A percentile compares a stretch with the other conserved stretches of the same genome.
Evolutionary conservation across 2,329 filamentous ascomycete species (phyloP).

Genomic region (Pseudogymnoascus sp.): DNA sequence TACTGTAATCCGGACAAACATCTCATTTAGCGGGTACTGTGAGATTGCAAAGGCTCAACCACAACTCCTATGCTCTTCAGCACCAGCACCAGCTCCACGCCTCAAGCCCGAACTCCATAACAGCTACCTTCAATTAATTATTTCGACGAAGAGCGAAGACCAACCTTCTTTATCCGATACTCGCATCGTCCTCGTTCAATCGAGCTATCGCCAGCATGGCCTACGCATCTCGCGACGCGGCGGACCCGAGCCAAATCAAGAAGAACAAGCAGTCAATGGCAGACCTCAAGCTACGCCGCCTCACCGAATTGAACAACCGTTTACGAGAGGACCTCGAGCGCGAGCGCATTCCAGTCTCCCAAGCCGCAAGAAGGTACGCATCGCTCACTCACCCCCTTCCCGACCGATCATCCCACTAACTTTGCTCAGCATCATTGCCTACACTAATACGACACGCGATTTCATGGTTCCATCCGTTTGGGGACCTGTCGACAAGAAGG

Average conservation of each 20-base stretch:
- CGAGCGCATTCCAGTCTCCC: slow-evolving; percentile 90
- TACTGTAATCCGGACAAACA: too few relatives aligned
- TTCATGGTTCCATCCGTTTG: slow-evolving; percentile 99
- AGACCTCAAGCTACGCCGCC: slow-evolving; percentile 88
- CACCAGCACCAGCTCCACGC: background rate
- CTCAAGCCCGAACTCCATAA: background rate
- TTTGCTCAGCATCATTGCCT: slow-evolving; percentile 80
- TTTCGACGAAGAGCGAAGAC: background rate
- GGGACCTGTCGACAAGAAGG: slow-evolving; percentile 87
- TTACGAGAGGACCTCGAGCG: slow-evolving; percentile 92
- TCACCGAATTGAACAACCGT: slow-evolving; percentile 95
- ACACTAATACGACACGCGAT: slow-evolving; percentile 95
- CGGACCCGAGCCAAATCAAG: slow-evolving; percentile 61
- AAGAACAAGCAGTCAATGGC: slow-evolving; percentile 99
- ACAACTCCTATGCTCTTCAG: background rate
- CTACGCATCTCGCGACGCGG: slow-evolving; percentile 59
- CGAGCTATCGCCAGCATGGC: slow-evolving; percentile 20
- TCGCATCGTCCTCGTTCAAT: background rate
- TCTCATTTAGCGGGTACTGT: too few relatives aligned
- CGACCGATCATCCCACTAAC: slow-evolving; percentile 9
- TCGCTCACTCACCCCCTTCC: slow-evolving; percentile 1
- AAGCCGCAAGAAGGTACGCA: slow-evolving; percentile 78
- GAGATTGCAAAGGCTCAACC: background rate
- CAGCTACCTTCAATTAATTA: background rate
- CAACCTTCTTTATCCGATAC: background rate